These are phyloP conservation scores for Mycena kentingensis DNA, from an alignment of 768 basidiomycete genomes.

Conservation along the genomic window DNA sequence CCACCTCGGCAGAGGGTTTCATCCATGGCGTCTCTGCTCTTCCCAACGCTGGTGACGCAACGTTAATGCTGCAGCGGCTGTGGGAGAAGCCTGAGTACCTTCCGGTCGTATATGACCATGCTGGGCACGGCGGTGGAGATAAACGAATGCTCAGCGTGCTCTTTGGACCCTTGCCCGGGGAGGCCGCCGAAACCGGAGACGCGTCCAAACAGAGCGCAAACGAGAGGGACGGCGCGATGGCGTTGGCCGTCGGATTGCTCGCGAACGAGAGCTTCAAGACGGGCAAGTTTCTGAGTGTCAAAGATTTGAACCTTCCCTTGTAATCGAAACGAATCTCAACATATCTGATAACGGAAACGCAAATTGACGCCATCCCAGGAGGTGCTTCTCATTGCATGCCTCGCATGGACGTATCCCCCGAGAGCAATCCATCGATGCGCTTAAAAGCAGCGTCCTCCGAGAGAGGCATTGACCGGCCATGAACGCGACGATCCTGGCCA, in stretches of 20 bases:
- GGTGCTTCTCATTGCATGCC: no score
- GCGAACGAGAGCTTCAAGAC: slow-evolving; percentile 54
- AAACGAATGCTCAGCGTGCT: slow-evolving; percentile 48
- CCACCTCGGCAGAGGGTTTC: slow-evolving; percentile 33
- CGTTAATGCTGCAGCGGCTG: slow-evolving; percentile 45
- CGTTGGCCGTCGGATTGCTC: slow-evolving; percentile 48
- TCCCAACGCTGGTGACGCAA: slow-evolving; percentile 45
- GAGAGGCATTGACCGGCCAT: no score
- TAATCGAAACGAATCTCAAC: no score
- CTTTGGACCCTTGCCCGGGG: slow-evolving; percentile 49
- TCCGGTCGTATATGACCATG: slow-evolving; percentile 43
- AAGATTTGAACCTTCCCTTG: slow-evolving; percentile 32
- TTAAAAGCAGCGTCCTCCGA: no score
- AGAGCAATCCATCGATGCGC: no score
- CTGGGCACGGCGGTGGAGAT: slow-evolving; percentile 52
- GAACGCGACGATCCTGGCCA: not conserved
- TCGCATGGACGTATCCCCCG: no score
- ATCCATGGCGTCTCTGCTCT: slow-evolving; percentile 40
- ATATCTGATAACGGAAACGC: no score
- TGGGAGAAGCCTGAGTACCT: slow-evolving; percentile 46
- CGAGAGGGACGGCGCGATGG: slow-evolving; percentile 49
- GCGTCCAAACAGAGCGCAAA: slow-evolving; percentile 49
- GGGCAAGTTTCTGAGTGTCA: slow-evolving; percentile 42
- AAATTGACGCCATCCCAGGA: no score
- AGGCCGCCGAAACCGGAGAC: slow-evolving; percentile 40